These are phyloP conservation scores for Xylaria palmicola DNA, from an alignment of 495 filamentous ascomycete genomes.

Conservation along the genomic window DNA sequence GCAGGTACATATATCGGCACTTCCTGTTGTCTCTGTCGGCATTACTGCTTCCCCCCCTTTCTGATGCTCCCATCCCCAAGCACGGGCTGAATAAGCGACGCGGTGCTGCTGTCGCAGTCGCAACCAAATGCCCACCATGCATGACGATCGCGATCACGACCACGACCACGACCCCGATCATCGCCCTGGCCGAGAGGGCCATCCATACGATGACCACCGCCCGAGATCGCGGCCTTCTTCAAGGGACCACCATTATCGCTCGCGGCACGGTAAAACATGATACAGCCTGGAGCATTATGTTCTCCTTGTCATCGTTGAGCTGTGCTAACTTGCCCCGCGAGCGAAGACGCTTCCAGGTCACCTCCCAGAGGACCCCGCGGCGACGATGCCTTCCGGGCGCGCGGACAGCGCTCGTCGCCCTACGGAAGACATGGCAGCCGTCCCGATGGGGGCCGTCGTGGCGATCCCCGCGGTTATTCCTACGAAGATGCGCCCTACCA, in stretches of 20 bases:
- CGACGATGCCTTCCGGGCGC: constrained; percentile 24
- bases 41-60: neutral
- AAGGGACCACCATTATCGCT: constrained; percentile 34
- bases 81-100: neutral
- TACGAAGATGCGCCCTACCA: constrained; percentile 2
- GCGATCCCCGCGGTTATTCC: neutral
- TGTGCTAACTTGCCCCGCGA: constrained; percentile 38
- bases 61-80: neutral
- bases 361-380: constrained; percentile 25
- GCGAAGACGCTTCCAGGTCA: constrained; percentile 37
- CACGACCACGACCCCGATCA: constrained; percentile 25
- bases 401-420: constrained; percentile 15
- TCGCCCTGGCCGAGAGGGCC: constrained; percentile 23
- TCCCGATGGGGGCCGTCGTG: constrained; percentile 1
- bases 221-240: constrained; percentile 27
- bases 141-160: constrained; percentile 28
- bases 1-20: neutral
- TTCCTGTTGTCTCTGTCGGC: neutral
- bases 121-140: constrained; percentile 18
- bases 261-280: constrained; percentile 51
- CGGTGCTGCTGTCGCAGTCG: neutral
- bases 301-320: constrained; percentile 40
- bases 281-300: constrained; percentile 36
- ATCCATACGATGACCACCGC: constrained; percentile 35
- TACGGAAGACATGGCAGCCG: constrained; percentile 19